Evolutionary conservation across 192 early-diverging fungal genomes (phyloP).

Genomic region (Dissophora ornata): DNA sequence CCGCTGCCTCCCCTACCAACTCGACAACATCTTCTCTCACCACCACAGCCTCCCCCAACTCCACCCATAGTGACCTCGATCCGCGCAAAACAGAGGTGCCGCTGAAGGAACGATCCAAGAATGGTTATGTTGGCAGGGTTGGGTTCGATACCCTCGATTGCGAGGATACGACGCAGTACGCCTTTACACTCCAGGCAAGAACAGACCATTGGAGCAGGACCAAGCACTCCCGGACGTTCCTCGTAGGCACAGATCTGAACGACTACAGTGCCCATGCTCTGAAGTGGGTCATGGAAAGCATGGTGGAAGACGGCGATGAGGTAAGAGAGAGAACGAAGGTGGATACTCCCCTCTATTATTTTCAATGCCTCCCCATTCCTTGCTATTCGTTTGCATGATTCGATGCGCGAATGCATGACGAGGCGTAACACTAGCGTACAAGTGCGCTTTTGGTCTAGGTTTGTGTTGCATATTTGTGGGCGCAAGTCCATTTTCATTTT

Average conservation of each 20-base stretch:
- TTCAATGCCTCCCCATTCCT: no score
- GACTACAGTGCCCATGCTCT: slow-evolving; percentile 64
- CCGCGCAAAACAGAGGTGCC: slow-evolving; percentile 20
- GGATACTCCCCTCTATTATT: no score
- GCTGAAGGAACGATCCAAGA: slow-evolving; percentile 30
- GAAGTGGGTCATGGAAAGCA: slow-evolving; percentile 61
- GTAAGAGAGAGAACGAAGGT: slow-evolving; percentile 20
- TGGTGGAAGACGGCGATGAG: slow-evolving; percentile 68
- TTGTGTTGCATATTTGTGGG: no score
- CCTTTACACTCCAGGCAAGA: slow-evolving; percentile 61
- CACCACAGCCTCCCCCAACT: neutral
- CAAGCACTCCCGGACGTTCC: slow-evolving; percentile 55
- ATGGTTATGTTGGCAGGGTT: slow-evolving; percentile 39
- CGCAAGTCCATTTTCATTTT: no score
- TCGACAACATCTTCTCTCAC: slow-evolving; percentile 25
- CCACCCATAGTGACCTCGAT: neutral
- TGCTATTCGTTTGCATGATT: no score
- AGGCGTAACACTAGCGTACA: no score
- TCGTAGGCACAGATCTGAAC: slow-evolving; percentile 65
- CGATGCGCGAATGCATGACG: no score
- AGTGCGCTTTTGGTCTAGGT: no score
- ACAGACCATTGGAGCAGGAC: slow-evolving; percentile 56
- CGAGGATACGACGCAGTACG: slow-evolving; percentile 50
- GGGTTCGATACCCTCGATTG: slow-evolving; percentile 42
- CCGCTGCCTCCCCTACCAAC: slow-evolving; percentile 7